Base-by-base conservation (phyloP, 23 red algal species). In the Gracilaria vermiculophylla region DNA sequence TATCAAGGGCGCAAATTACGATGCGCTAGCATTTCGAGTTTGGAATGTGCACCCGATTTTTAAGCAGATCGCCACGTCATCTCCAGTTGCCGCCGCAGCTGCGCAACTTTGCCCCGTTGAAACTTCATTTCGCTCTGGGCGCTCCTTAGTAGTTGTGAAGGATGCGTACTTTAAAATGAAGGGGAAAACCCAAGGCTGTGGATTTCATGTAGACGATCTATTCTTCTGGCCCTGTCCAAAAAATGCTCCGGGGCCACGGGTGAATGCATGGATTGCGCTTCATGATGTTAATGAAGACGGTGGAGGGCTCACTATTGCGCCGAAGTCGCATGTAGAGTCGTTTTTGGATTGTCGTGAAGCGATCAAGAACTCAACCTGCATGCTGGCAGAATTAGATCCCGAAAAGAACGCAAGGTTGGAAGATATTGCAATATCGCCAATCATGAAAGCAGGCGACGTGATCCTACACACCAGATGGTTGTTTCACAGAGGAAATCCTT, bases 261-360 rank as follows among this genome's bases (percentile, higher is more conserved):
- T 80, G 14, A 80, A 80, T 51, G 76, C 55, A 19, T 80, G 76
- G 76, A 61, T 80, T 51, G 76, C 76, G 34, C 76, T 80, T 44
- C 16, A 80, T 15, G 76, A 80, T 29, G 76, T 80, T 34, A 61
- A 31, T 5, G 76, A 80, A 39, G 50, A 80, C n/a, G 76, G 76
- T 19, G 76, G 76, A 0, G 76, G 76, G 5, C 19, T 80, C 5
- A 61, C 76, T 1, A 29, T 80, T 1, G 76, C 76, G 50, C 76
- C 76, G 24, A 6, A 9, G 0, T 60, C 52, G 2, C 37, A 60
- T 80, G 19, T 36, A 7, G 5, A 4, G 16, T 24, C 39, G 0
- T 80, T 56, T 20, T 0, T 80, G 2, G 76, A 80, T 16, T 80
- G 76, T 16, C 76, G 76, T 5, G 76, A 80, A 44, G 76, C 76